phyloP scores from a whole-genome alignment of 345 rosid species.

The Eucalyptus regnans region DNA sequence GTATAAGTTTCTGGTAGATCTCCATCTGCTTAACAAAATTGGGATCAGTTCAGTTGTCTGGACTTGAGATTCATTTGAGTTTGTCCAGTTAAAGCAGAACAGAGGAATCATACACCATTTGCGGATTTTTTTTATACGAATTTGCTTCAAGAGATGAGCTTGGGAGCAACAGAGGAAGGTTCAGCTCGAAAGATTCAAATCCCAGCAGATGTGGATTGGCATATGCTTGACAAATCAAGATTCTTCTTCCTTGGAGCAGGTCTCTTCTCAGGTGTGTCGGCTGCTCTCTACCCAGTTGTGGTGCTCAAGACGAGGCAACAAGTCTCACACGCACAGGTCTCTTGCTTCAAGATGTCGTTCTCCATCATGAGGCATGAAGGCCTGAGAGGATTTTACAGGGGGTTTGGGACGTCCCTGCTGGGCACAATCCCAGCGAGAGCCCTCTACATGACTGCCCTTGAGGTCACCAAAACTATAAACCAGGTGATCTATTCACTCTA shows the following conservation, averaged over 20 bases:
- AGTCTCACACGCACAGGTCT: constrained; percentile 41
- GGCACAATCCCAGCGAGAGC: constrained; percentile 95
- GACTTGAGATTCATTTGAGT: neutral
- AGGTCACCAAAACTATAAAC: constrained; percentile 48
- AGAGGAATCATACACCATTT: neutral
- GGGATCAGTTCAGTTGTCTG: neutral
- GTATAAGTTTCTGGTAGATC: neutral
- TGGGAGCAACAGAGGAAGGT: constrained; percentile 67
- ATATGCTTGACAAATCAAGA: constrained; percentile 90
- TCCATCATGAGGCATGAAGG: constrained; percentile 66
- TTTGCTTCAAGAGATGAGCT: constrained; percentile 73
- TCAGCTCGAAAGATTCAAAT: constrained; percentile 63
- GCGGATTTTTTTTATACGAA: neutral
- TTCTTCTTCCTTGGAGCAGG: constrained; percentile 85
- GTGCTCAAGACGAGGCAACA: constrained; percentile 87
- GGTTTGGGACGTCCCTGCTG: constrained; percentile 80
- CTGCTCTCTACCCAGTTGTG: constrained; percentile 73
- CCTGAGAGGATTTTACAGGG: constrained; percentile 67
- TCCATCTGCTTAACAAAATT: neutral
- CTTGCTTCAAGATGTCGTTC: constrained; percentile 48
- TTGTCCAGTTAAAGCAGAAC: neutral
- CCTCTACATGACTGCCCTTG: constrained; percentile 81
- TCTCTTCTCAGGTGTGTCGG: constrained; percentile 88
- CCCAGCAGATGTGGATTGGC: constrained; percentile 92
- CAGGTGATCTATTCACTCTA: too few relatives aligned